Evolutionary conservation across 1,284 basidiomycete species (phyloP).

Genomic region (Puccinia novopanici): DNA sequence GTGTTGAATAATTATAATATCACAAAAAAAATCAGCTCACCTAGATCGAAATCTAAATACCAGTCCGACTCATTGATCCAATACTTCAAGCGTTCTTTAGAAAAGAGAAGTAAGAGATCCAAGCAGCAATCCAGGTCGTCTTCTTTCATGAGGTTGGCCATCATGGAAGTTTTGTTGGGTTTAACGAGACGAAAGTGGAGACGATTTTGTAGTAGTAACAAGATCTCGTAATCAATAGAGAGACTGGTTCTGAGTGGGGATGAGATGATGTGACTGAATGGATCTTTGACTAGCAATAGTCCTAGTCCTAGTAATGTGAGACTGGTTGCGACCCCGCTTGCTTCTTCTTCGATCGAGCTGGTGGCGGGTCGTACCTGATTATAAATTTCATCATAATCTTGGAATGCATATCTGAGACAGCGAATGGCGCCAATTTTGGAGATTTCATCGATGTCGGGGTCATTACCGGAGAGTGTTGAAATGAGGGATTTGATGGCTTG

Average conservation of each 20-base stretch:
- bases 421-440: constrained; percentile 45
- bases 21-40: background rate
- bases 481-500: constrained; percentile 49
- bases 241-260: constrained; percentile 2
- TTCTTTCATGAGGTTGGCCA: constrained; percentile 26
- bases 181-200: constrained; percentile 13
- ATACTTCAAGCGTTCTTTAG: background rate
- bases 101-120: constrained; percentile 39
- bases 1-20: background rate
- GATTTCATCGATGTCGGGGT: constrained; percentile 24
- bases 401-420: constrained; percentile 45
- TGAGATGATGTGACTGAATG: constrained; percentile 23
- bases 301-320: constrained; percentile 44
- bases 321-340: constrained; percentile 18
- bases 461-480: background rate
- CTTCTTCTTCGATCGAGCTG: constrained; percentile 17
- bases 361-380: constrained; percentile 2
- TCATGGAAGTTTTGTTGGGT: constrained; percentile 14
- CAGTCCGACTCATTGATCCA: constrained; percentile 36
- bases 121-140: constrained; percentile 36
- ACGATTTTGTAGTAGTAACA: constrained; percentile 38
- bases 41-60: constrained; percentile 33
- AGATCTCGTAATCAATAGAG: constrained; percentile 37
- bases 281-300: constrained; percentile 28
- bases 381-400: constrained; percentile 46